These are phyloP conservation scores for Symmetrospora coprosmae DNA, from an alignment of 768 basidiomycete genomes.

Conservation along the genomic window DNA sequence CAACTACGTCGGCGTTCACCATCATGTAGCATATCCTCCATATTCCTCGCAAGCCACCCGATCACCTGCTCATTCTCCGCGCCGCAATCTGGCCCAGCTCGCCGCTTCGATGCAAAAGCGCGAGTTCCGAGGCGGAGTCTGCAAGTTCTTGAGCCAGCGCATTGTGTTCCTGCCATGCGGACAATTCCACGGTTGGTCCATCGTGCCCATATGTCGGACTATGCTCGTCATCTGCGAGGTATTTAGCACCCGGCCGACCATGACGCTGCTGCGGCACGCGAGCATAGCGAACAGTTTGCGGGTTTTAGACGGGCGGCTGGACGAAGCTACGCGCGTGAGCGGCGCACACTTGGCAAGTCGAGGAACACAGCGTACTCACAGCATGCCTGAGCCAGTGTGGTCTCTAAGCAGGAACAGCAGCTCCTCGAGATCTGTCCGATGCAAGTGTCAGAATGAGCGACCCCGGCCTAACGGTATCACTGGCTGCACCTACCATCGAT, in stretches of 20 bases:
- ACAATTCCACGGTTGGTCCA: conserved; percentile 41
- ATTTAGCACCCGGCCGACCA: conserved; percentile 67
- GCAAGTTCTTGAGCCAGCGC: conserved; percentile 31
- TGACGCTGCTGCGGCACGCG: conserved; percentile 88
- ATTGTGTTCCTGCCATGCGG: conserved; percentile 39
- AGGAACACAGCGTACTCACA: conserved; percentile 36
- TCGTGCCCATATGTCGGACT: conserved; percentile 39
- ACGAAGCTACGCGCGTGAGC: not conserved
- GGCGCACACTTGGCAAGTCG: not conserved
- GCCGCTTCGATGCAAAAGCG: too few relatives aligned
- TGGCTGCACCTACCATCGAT: conserved; percentile 51
- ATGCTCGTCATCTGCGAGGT: conserved; percentile 54
- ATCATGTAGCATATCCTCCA: too few relatives aligned
- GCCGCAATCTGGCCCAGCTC: too few relatives aligned
- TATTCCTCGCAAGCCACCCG: too few relatives aligned
- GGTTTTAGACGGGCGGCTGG: conserved; percentile 65
- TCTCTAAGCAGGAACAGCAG: conserved; percentile 73
- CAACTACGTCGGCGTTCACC: too few relatives aligned
- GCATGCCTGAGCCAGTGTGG: conserved; percentile 61
- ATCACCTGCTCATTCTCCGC: too few relatives aligned
- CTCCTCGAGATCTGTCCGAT: conserved; percentile 81
- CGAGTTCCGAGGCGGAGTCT: not conserved
- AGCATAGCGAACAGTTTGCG: conserved; percentile 91
- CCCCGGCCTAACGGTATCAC: conserved; percentile 13
- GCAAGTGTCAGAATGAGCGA: not conserved